These are phyloP conservation scores for Pseudogymnoascus sp. DNA, from an alignment of 2,329 filamentous ascomycete species.

Conservation along the genomic window DNA sequence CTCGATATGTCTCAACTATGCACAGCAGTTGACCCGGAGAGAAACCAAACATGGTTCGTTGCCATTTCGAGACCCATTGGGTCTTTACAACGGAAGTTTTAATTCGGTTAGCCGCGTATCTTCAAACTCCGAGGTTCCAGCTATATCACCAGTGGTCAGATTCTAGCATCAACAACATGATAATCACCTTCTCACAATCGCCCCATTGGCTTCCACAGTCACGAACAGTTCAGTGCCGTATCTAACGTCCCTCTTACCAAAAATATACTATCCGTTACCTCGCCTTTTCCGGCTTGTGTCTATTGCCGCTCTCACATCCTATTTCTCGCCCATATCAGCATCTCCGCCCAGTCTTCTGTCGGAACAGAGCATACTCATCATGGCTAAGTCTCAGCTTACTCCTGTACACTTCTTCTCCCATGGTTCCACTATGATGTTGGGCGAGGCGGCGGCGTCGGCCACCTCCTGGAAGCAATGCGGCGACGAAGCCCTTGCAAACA, in stretches of 20 bases:
- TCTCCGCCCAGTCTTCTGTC: not conserved
- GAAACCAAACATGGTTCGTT: not conserved
- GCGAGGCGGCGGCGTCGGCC: conserved; percentile 55
- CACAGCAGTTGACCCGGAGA: not conserved
- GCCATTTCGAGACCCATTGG: not conserved
- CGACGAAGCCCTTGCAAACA: conserved; percentile 52
- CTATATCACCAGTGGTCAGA: not conserved
- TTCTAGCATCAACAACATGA: not conserved
- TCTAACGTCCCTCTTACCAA: not conserved
- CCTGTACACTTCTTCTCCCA: conserved; percentile 64
- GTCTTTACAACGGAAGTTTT: not conserved
- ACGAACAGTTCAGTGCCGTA: not conserved
- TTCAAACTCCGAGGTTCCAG: not conserved
- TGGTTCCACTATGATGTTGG: conserved; percentile 67
- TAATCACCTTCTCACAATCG: not conserved
- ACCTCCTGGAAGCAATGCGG: conserved; percentile 61
- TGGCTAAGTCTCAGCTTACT: conserved; percentile 27
- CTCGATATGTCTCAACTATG: not conserved
- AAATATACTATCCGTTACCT: not conserved
- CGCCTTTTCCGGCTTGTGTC: not conserved
- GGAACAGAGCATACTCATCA: not conserved
- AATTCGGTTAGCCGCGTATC: not conserved
- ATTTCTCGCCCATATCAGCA: not conserved
- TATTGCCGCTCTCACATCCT: not conserved
- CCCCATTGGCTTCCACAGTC: not conserved